Evolutionary conservation across 2,329 filamentous ascomycete species (phyloP), one percentile per base, ranked within the genome.

Genomic region (Parascedosporium putredinis): DNA sequence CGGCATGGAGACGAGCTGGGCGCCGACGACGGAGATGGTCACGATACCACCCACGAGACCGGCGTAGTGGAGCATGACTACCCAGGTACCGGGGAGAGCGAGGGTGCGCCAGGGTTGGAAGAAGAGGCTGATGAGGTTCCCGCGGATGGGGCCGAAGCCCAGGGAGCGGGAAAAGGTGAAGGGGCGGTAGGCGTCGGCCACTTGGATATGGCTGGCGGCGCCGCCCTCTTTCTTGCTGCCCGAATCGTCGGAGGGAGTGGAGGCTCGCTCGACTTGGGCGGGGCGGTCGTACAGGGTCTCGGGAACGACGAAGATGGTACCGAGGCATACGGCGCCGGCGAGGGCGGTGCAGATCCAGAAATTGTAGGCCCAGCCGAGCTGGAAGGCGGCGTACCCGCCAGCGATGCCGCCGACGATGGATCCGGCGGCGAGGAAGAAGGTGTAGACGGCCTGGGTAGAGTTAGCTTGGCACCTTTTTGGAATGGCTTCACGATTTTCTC

Each of bases 31-130:
- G 51, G 87, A 85, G 55, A 95, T 91, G 60, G 96, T 88, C 12
- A 96, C 87, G 1, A 89, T 94, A 89, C 91, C 96, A 55, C 90
- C 91, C 58, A 96, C 95, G 60, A 95, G 79, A 4, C 86, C 79
- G 14, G 90, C 89, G 72, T 95, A 90, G 48, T 90, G 87, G 2
- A 96, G 72, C 59, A 72, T 74, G 23, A 72, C 74, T 86, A 88
- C 95, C 36, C 94, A 66, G 56, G 96, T 88, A 6, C 86, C 87
- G 0, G 89, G 90, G 62, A 96, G 89, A 5, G 84, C 64, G 57
- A 95, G 84, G 1, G 96, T 75, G 0, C 87, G 87, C 48, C 96
- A 83, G 0, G 90, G 91, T 2, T 90, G 78, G n/a, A 82, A 59
- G 14, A 80, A 59, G 5, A 83, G 68, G 52, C 77, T 76, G 65